Base-by-base conservation (phyloP, 805 yeast genomes). In the Candida germanica region DNA sequence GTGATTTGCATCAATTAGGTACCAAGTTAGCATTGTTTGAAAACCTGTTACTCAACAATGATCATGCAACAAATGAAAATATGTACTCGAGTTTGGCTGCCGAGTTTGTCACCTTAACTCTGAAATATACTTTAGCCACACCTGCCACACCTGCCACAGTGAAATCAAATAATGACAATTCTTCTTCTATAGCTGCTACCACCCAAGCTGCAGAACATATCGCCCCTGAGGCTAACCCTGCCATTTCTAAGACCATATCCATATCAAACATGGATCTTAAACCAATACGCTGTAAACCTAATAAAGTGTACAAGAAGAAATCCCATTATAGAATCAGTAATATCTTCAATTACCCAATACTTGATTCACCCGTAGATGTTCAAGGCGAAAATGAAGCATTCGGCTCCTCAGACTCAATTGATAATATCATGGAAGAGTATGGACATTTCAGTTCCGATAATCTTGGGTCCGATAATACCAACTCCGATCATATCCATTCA, bases 291-390 rank as follows among this genome's bases (percentile, higher is more conserved):
- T 64, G 71, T 44, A 48, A 39, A 35, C 44, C 46, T 18, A 50
- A 55, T 18, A 61, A 56, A 36, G 56, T 65, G 2, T 49, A 58
- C 39, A 66, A 64, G 49, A 64, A 64, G 51, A 67, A 64, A 45
- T 61, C 70, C n/a, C 54, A 56, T 24, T 66, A 66, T 44, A 51
- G 70, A 31, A 50, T 68, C 8, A 60, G 69, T 3, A 56, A 51
- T 11, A 56, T 66, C 1, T 68, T 61, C 46, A 66, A 57, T 17
- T 64, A 63, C 40, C 71, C 72, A 3, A 37, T 37, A n/a, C 31
- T 36, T 10, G 20, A 31, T 13, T 36, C 40, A 10, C 40, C 40
- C 10, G 40, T 31, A 3, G 33, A 31, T 4, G 21, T 23, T 4
- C 37, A 61, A 16, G 54, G 51, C 27, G 27, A 10, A 12, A 20